Evolutionary conservation across 2,329 filamentous ascomycete species (phyloP), one percentile per base, ranked within the genome.

Genomic region (Stachybotrys elegans): DNA sequence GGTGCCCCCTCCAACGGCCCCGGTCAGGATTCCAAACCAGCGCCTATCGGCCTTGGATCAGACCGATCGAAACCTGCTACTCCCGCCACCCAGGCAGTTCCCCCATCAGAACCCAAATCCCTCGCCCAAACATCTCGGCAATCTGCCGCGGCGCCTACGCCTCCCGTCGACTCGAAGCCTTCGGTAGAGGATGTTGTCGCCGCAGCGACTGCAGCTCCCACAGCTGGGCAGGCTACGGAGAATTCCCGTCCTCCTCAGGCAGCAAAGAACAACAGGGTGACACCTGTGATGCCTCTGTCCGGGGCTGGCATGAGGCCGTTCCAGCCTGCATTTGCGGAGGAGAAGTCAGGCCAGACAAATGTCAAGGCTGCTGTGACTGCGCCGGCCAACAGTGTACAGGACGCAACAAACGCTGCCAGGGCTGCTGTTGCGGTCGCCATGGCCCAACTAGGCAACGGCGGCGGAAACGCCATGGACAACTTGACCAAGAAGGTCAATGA

Each of bases 401-500:
- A 86, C 64, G 84, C 86, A 2, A 90, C 86, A 0, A 80, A 84
- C 58, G 81, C 84, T 31, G 86, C 86, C 2, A 84, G 82, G 54
- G 86, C 84, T 22, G 86, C 86, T 8, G 86, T 89, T n/a, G 85
- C 86, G 42, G 79, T 84, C 32, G 87, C 87, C 2, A 89, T 90
- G 83, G 84, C 86, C 2, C 85, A 87, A 57, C 73, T 91, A 4
- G 66, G 66, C 5, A 64, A 64, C 22, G 55, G 57, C 12, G 70
- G 68, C 25, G 67, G 65, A 22, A 76, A 69, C 16, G 68, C 72
- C 3, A 73, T 88, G 58, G 86, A 90, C 51, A 88, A 88, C 51
- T 61, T 91, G 46, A 81, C 84, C 1, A 83, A 79, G 58, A 85
- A 85, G 61, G 84, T 91, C 25, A 82, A 86, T 46, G 85, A 89